phyloP scores from a whole-genome alignment of 768 basidiomycete species.

The Leccinum aurantiacum region DNA sequence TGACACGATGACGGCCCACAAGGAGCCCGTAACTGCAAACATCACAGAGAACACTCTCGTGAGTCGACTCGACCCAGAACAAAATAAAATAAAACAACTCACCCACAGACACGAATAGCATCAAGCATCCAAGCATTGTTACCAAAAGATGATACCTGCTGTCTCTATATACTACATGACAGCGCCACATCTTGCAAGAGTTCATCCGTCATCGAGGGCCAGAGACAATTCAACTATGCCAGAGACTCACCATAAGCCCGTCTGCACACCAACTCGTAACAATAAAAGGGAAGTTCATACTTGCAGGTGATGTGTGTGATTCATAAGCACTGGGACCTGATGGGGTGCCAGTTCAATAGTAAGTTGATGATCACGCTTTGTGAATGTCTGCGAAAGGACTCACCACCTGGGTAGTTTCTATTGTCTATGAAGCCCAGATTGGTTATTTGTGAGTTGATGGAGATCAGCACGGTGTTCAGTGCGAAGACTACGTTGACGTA shows the following conservation, averaged over 20 bases:
- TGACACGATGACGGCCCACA: conserved; percentile 32
- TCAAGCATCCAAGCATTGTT: conserved; percentile 15
- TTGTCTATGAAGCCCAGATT: conserved; percentile 31
- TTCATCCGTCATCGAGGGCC: not conserved
- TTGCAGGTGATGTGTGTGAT: conserved; percentile 21
- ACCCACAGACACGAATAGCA: conserved; percentile 29
- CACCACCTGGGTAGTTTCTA: conserved; percentile 34
- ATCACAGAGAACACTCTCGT: not conserved
- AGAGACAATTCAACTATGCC: not conserved
- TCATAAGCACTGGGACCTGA: conserved; percentile 30
- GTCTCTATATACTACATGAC: too few relatives aligned
- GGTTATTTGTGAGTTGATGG: conserved; percentile 24
- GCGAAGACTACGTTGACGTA: conserved; percentile 32
- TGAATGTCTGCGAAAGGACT: not conserved
- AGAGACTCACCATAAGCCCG: conserved; percentile 27
- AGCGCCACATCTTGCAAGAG: conserved; percentile 31
- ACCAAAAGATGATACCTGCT: conserved; percentile 21
- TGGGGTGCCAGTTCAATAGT: too few relatives aligned
- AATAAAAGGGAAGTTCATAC: conserved; percentile 30
- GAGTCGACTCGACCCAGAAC: not conserved
- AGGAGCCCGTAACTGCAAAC: conserved; percentile 26
- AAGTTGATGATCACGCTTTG: not conserved
- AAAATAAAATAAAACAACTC: not conserved
- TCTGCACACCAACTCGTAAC: conserved; percentile 32
- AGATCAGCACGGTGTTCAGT: conserved; percentile 30